Evolutionary conservation across 164 flowering plant genomes (phyloP).

Genomic region (Kingdonia uniflora): DNA sequence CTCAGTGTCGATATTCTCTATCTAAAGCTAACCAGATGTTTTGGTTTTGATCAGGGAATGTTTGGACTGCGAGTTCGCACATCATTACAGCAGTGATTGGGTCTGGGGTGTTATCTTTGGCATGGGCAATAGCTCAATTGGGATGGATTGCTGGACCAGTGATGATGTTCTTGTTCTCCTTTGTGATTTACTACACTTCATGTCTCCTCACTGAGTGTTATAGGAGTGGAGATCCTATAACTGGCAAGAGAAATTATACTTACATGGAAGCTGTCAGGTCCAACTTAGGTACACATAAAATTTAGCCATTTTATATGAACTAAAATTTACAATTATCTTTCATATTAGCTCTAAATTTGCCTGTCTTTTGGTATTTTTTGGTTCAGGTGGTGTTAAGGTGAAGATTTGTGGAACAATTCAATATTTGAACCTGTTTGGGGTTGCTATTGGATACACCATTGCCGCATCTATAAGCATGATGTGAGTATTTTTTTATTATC

Average conservation of each 20-base stretch:
- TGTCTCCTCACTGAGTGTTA: slow-evolving; percentile 45
- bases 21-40: no score
- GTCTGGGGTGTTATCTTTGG: slow-evolving; percentile 51
- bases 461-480: slow-evolving; percentile 52
- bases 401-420: slow-evolving; percentile 36
- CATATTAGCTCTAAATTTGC: no score
- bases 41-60: no score
- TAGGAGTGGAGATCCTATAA: slow-evolving; percentile 33
- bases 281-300: slow-evolving; percentile 32
- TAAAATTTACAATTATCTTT: not conserved
- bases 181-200: slow-evolving; percentile 41
- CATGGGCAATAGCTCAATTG: slow-evolving; percentile 56
- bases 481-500: slow-evolving; percentile 19
- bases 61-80: slow-evolving; percentile 60
- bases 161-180: slow-evolving; percentile 41
- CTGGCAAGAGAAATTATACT: slow-evolving; percentile 51
- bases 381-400: slow-evolving; percentile 34
- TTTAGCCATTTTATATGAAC: not conserved
- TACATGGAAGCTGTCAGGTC: slow-evolving; percentile 52
- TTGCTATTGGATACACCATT: slow-evolving; percentile 47
- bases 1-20: no score
- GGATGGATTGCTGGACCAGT: slow-evolving; percentile 66
- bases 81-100: slow-evolving; percentile 64
- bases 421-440: slow-evolving; percentile 34
- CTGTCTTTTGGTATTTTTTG: no score